phyloP scores from a whole-genome alignment of 495 filamentous ascomycete genomes.

The Penicillium salamii region DNA sequence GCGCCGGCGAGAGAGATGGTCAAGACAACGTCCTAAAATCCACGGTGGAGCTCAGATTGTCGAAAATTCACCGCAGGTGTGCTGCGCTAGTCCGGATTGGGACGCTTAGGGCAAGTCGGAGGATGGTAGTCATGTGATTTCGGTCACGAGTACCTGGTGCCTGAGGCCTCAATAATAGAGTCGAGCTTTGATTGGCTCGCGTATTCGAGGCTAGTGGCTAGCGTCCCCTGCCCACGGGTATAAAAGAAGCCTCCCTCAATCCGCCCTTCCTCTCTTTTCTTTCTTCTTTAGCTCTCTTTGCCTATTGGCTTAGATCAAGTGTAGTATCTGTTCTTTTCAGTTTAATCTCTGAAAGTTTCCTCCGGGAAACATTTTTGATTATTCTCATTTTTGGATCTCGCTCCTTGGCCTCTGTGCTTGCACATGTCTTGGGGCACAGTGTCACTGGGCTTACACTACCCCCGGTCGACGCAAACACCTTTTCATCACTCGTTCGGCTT shows the following conservation, averaged over 20 bases:
- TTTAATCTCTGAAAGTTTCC: slow-evolving; percentile 77
- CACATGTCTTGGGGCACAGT: slow-evolving; percentile 69
- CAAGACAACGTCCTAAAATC: slow-evolving; percentile 22
- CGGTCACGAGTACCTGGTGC: neutral
- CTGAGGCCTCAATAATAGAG: no score
- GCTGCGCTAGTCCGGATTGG: slow-evolving; percentile 27
- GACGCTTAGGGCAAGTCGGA: slow-evolving; percentile 25
- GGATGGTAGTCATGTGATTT: neutral
- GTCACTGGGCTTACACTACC: slow-evolving; percentile 88
- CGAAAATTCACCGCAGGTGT: slow-evolving; percentile 23
- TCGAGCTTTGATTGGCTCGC: slow-evolving; percentile 18
- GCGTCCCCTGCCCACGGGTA: slow-evolving; percentile 9
- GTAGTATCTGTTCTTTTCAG: slow-evolving; percentile 99
- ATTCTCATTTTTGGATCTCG: slow-evolving; percentile 72
- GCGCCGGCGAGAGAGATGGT: slow-evolving; percentile 42
- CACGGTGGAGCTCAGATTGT: slow-evolving; percentile 29
- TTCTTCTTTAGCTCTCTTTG: slow-evolving; percentile 57
- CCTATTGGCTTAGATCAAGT: slow-evolving; percentile 83
- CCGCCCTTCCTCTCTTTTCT: slow-evolving; percentile 41
- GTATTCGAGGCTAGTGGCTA: slow-evolving; percentile 23
- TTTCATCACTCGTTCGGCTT: slow-evolving; percentile 59
- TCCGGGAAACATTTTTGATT: slow-evolving; percentile 77
- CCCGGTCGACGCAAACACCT: slow-evolving; percentile 78
- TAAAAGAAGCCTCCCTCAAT: slow-evolving; percentile 29
- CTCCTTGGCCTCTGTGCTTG: slow-evolving; percentile 73